Evolutionary conservation across 768 basidiomycete genomes (phyloP).

Genomic region (Rubroboletus satanas): DNA sequence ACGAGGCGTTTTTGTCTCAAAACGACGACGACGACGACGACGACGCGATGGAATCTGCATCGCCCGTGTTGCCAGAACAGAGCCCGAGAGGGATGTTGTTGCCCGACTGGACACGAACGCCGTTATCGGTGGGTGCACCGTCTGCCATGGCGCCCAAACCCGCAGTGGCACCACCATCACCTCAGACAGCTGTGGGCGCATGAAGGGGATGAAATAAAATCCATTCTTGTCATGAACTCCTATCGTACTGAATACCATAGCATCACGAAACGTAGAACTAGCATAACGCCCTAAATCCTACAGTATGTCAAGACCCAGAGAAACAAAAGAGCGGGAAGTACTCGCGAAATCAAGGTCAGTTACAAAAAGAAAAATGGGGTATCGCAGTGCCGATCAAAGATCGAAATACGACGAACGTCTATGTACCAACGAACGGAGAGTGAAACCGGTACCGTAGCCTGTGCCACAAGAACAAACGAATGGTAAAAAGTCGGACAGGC

Average conservation of each 20-base stretch:
- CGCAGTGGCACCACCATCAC: slow-evolving; percentile 6
- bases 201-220: slow-evolving; percentile 16
- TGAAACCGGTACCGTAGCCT: slow-evolving; percentile 1
- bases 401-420: not conserved
- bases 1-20: slow-evolving; percentile 51
- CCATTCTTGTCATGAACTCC: slow-evolving; percentile 5
- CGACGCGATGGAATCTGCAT: slow-evolving; percentile 26
- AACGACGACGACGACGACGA: slow-evolving; percentile 36
- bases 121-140: slow-evolving; percentile 63
- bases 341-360: not conserved
- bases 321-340: not conserved
- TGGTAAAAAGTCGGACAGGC: not conserved
- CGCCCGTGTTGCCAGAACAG: slow-evolving; percentile 23
- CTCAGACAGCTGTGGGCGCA: slow-evolving; percentile 34
- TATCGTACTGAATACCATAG: slow-evolving; percentile 5
- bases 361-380: not conserved
- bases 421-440: not conserved
- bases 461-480: slow-evolving; percentile 10
- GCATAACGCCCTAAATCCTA: slow-evolving; percentile 10
- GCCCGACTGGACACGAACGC: slow-evolving; percentile 79
- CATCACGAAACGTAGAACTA: slow-evolving; percentile 8
- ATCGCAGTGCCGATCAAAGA: not conserved
- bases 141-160: slow-evolving; percentile 35
- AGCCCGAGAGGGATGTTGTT: slow-evolving; percentile 47
- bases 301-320: not conserved